Conservation (phyloP, 1,284 basidiomycete genomes). For the Heterobasidion occidentale region DNA sequence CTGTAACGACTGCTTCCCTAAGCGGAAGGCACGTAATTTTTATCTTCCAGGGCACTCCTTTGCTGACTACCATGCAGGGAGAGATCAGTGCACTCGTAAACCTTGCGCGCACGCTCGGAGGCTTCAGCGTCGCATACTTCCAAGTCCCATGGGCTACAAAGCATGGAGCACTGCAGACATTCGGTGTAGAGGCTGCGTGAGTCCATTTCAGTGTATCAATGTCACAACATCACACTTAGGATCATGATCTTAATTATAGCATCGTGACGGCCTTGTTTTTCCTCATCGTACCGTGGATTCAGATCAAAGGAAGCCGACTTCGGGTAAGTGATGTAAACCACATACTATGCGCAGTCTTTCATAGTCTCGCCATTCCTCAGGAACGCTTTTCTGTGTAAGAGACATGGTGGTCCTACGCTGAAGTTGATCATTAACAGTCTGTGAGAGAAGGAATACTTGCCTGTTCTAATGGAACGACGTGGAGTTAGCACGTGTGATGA, state of each 20-base stretch:
- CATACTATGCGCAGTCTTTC: no score
- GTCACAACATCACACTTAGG: no score
- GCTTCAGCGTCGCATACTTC: slow-evolving; percentile 58
- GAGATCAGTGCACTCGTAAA: slow-evolving; percentile 57
- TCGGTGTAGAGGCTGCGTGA: slow-evolving; percentile 44
- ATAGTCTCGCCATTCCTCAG: background rate
- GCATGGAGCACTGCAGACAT: slow-evolving; percentile 47
- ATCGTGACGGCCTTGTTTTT: slow-evolving; percentile 45
- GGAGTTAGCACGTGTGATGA: no score
- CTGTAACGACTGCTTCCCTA: slow-evolving; percentile 40
- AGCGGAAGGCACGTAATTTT: slow-evolving; percentile 29
- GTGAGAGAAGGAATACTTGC: no score
- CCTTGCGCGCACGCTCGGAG: slow-evolving; percentile 47
- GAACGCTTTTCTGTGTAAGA: slow-evolving; percentile 8
- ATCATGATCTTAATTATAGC: slow-evolving; percentile 14
- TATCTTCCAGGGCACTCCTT: background rate
- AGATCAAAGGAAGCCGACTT: slow-evolving; percentile 36
- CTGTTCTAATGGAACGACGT: no score
- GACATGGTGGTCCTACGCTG: background rate
- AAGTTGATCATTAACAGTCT: no score
- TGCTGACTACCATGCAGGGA: slow-evolving; percentile 24
- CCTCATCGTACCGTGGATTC: slow-evolving; percentile 42
- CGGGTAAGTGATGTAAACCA: slow-evolving; percentile 23
- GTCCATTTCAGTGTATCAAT: slow-evolving; percentile 11
- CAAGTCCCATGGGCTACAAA: slow-evolving; percentile 52